Conservation (phyloP, 106 monocot genomes). For the Ottelia alismoides region DNA sequence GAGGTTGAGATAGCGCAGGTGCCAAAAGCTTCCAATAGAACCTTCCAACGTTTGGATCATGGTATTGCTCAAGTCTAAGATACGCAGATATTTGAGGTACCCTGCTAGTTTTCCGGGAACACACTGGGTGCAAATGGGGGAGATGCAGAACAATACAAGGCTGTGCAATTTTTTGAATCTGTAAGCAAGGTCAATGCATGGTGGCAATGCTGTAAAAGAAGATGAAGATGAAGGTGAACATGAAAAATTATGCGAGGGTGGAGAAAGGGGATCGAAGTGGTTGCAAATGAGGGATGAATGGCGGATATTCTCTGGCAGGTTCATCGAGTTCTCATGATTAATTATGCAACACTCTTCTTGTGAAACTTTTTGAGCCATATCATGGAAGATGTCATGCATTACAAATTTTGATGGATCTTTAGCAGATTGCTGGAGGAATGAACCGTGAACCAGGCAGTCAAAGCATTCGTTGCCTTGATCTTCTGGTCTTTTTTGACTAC, state of each 20-base stretch:
- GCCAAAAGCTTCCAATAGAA: neutral
- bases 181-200: neutral
- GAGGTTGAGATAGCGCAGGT: conserved; percentile 1
- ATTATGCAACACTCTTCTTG: neutral
- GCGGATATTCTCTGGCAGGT: neutral
- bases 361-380: neutral
- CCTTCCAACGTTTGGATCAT: neutral
- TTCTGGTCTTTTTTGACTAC: neutral
- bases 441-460: neutral
- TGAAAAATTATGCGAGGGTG: neutral
- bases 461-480: neutral
- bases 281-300: neutral
- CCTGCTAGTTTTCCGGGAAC: neutral
- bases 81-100: neutral
- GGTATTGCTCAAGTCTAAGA: neutral
- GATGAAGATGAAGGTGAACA: neutral
- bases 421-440: neutral
- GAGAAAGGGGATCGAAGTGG: neutral
- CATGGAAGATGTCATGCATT: neutral
- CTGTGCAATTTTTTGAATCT: neutral
- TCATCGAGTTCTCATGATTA: neutral
- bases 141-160: neutral
- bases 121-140: neutral
- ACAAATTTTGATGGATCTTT: neutral
- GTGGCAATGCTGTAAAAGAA: no score